Evolutionary conservation across 352 stramenopile species (phyloP).

Genomic region (Phytopythium ostracodes): DNA sequence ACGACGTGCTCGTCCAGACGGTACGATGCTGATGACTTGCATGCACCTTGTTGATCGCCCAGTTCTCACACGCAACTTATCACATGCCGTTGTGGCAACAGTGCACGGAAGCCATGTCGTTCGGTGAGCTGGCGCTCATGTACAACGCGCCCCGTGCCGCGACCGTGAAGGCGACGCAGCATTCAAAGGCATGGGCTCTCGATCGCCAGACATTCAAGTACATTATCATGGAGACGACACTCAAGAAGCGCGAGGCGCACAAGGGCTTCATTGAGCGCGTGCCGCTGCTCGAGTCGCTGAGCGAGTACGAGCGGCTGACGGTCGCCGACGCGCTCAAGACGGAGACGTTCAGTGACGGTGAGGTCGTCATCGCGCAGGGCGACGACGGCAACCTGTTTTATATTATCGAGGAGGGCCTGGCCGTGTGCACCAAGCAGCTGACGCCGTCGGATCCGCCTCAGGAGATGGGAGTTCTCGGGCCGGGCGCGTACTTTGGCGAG

Average conservation of each 20-base stretch:
- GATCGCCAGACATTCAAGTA: slow-evolving; percentile 90
- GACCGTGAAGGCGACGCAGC: slow-evolving; percentile 89
- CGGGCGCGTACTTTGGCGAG: slow-evolving; percentile 96
- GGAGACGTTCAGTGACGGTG: slow-evolving; percentile 79
- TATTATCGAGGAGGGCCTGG: slow-evolving; percentile 85
- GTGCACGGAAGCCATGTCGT: slow-evolving; percentile 88
- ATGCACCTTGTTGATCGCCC: slow-evolving; percentile 1
- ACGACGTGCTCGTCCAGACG: slow-evolving; percentile 81
- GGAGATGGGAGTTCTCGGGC: slow-evolving; percentile 87
- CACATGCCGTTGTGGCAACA: slow-evolving; percentile 16
- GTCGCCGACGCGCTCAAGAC: slow-evolving; percentile 85
- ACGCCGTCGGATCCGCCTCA: slow-evolving; percentile 55
- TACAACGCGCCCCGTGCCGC: slow-evolving; percentile 96
- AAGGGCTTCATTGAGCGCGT: slow-evolving; percentile 88
- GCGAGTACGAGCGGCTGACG: slow-evolving; percentile 86
- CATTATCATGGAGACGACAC: slow-evolving; percentile 90
- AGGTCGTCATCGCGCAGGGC: slow-evolving; percentile 89
- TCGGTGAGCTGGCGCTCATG: slow-evolving; percentile 97
- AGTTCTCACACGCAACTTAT: neutral
- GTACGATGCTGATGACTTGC: slow-evolving; percentile 20
- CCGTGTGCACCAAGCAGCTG: slow-evolving; percentile 82
- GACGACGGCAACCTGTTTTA: slow-evolving; percentile 90
- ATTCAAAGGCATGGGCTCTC: slow-evolving; percentile 92
- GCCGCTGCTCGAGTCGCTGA: slow-evolving; percentile 89
- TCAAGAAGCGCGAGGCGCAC: slow-evolving; percentile 85